phyloP scores from a whole-genome alignment of 108 stramenopile species.

The Cyclotella kingstonii region DNA sequence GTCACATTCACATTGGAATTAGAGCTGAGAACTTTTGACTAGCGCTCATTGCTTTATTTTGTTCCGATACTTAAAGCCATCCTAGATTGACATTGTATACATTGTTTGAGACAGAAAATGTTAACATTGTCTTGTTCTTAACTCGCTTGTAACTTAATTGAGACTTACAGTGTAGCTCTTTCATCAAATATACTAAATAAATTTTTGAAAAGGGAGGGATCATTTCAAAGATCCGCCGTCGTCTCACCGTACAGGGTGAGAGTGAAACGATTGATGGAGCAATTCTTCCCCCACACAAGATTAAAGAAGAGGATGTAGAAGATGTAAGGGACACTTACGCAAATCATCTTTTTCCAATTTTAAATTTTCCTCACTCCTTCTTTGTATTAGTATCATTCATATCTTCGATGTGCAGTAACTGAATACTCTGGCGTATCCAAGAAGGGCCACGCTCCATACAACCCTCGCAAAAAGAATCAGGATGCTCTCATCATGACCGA shows the following conservation, averaged over 20 bases:
- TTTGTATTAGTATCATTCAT: slow-evolving; percentile 42
- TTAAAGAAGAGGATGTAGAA: slow-evolving; percentile 16
- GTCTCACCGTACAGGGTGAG: slow-evolving; percentile 80
- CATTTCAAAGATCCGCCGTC: slow-evolving; percentile 81
- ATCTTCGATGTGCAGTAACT: slow-evolving; percentile 80
- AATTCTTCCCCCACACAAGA: neutral
- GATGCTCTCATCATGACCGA: slow-evolving; percentile 97
- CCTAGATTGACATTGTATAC: no score
- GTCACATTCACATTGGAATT: no score
- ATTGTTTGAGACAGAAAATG: no score
- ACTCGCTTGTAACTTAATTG: neutral
- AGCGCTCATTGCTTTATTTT: no score
- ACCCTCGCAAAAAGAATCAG: slow-evolving; percentile 98
- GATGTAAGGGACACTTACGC: slow-evolving; percentile 20
- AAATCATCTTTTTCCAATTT: no score
- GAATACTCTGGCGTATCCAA: slow-evolving; percentile 95
- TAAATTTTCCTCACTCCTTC: no score
- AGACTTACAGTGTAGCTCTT: no score
- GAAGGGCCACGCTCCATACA: slow-evolving; percentile 98
- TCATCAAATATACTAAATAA: neutral
- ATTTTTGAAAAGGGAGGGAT: slow-evolving; percentile 33
- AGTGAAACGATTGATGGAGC: slow-evolving; percentile 79
- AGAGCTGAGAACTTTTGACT: no score
- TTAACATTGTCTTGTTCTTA: neutral
- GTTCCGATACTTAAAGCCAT: no score